Evolutionary conservation across 345 rosid species (phyloP), one percentile per base, ranked within the genome.

Genomic region (Hibiscus mutabilis): DNA sequence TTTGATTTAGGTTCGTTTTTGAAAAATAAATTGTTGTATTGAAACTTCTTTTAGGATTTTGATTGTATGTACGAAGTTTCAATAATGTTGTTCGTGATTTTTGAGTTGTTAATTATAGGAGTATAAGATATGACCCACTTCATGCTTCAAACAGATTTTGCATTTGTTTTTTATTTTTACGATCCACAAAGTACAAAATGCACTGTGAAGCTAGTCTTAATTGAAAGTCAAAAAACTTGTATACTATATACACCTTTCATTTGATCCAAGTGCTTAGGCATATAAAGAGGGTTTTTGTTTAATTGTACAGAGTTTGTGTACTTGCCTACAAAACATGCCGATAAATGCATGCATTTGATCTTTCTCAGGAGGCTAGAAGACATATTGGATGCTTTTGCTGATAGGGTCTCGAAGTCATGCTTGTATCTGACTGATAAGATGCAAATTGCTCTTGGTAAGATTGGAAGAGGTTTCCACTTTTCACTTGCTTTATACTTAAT

Each of bases 311-410:
- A 16, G 66, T 33, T 5, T 25, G n/a, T 58, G n/a, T 58, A 25
- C 8, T 24, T 31, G 25, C 19, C 46, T n/a, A 11, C 46, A n/a
- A 8, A 44, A 4, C 21, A 11, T 13, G 19, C 33, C 5, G 33
- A 33, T 19, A 73, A 40, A 44, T 58, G 60, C 49, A 21, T 51
- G 33, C 49, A 69, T 64, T 47, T 60, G 74, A 60, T 25, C 57
- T 60, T 72, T 51, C 57, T 79, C 70, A 94, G 98, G 92, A 87
- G 84, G 76, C 77, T 94, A 78, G 98, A 94, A 77, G 92, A 84
- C 81, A 82, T 84, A 47, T 76, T 94, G 89, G 96, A 94, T 85
- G 82, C 91, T 77, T 90, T 91, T 85, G 97, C 98, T 56, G 98
- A 94, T 76, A 87, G 90, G 68, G 80, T 91, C 29, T 83, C 93